phyloP scores from a whole-genome alignment of 2,329 filamentous ascomycete genomes.

The Fusarium gaditjirri region DNA sequence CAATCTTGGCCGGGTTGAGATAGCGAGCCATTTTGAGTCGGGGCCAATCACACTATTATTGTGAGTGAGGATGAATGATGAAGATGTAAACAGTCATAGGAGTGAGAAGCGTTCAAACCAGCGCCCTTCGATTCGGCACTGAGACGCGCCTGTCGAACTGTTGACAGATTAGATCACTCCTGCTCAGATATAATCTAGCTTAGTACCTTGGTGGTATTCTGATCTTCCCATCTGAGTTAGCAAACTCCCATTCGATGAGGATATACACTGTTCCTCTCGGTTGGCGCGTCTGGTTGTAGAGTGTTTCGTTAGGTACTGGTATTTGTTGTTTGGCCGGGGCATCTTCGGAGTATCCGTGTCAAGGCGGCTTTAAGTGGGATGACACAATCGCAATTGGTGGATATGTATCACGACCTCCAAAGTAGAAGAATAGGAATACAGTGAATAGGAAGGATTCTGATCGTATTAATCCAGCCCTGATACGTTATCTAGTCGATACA shows the following conservation, averaged over 20 bases:
- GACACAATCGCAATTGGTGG: slow-evolving; percentile 20
- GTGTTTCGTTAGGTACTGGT: not conserved
- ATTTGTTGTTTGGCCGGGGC: slow-evolving; percentile 17
- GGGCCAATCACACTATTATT: not conserved
- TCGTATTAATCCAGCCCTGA: not conserved
- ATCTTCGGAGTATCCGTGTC: slow-evolving; percentile 26
- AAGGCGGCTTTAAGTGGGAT: slow-evolving; percentile 5
- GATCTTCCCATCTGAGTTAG: not conserved
- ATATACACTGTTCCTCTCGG: not conserved
- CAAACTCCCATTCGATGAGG: not conserved
- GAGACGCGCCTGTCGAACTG: slow-evolving; percentile 22
- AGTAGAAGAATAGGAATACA: not conserved
- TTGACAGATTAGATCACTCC: slow-evolving; percentile 3
- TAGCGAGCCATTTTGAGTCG: slow-evolving; percentile 74
- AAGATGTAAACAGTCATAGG: not conserved
- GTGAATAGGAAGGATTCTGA: not conserved
- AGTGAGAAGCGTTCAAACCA: not conserved
- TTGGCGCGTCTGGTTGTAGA: not conserved
- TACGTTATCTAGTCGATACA: not conserved
- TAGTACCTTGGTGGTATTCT: not conserved
- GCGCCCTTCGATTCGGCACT: not conserved
- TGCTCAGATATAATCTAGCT: not conserved
- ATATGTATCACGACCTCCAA: slow-evolving; percentile 10
- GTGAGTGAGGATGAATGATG: not conserved
- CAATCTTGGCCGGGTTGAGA: slow-evolving; percentile 89